These are phyloP conservation scores for Golubevia pallescens DNA, from an alignment of 1,284 basidiomycete species.

Conservation along the genomic window DNA sequence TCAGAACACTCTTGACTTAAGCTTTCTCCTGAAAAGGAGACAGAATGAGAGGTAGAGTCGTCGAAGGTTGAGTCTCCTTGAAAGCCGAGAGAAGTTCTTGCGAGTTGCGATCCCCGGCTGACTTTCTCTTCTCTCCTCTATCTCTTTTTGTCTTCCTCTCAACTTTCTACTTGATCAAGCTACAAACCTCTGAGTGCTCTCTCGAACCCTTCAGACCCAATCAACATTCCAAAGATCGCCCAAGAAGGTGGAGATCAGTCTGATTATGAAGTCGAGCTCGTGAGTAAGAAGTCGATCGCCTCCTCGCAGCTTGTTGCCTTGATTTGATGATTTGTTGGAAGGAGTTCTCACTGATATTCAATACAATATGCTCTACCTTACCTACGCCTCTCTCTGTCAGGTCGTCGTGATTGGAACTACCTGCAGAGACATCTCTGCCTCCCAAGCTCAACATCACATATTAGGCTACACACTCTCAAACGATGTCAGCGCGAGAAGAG, in stretches of 20 bases:
- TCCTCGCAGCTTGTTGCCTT: not conserved
- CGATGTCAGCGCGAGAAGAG: conserved; percentile 31
- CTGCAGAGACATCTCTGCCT: conserved; percentile 24
- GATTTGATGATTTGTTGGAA: not conserved
- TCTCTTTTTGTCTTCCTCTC: not conserved
- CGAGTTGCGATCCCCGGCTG: not conserved
- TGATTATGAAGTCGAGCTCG: conserved; percentile 48
- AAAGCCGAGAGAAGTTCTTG: no score
- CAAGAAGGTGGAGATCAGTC: conserved; percentile 15
- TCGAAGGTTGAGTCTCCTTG: no score
- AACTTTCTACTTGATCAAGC: not conserved
- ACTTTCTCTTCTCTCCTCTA: no score
- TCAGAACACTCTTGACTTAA: not conserved
- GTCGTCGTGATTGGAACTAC: conserved; percentile 19
- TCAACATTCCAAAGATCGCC: conserved; percentile 27
- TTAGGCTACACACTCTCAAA: conserved; percentile 39
- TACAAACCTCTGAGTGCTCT: conserved; percentile 32
- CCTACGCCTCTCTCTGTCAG: no score
- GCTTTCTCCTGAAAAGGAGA: not conserved
- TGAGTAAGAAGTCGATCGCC: conserved; percentile 2
- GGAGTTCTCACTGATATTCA: no score
- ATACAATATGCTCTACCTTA: no score
- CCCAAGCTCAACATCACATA: conserved; percentile 23
- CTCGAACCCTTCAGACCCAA: conserved; percentile 22
- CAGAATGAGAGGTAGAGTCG: no score